phyloP scores from a whole-genome alignment of 164 flowering plant genomes.

The Annona squamosa region DNA sequence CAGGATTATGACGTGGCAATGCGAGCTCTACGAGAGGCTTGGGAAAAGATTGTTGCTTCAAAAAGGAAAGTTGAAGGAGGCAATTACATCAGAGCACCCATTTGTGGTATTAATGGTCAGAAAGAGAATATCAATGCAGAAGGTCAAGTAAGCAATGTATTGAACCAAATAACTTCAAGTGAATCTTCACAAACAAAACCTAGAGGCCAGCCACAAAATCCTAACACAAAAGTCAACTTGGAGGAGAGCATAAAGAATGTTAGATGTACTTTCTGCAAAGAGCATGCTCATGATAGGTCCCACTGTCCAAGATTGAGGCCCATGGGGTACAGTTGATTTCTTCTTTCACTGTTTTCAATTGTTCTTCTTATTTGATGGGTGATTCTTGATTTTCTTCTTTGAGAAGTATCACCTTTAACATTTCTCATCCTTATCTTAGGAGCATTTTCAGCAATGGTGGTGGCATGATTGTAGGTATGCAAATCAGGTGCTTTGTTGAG shows the following conservation, averaged over 20 bases:
- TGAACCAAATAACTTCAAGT: constrained; percentile 3
- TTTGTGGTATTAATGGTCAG: not conserved
- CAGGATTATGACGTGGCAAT: constrained; percentile 14
- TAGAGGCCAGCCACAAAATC: constrained; percentile 11
- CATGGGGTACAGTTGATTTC: constrained; percentile 3
- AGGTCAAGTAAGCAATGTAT: constrained; percentile 3
- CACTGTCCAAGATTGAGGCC: constrained; percentile 11
- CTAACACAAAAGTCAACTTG: constrained; percentile 1
- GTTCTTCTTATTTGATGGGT: not conserved
- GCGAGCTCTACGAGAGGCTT: constrained; percentile 35
- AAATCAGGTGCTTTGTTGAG: not conserved
- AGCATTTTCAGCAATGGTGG: constrained; percentile 5
- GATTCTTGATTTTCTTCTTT: not conserved
- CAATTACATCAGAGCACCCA: not conserved
- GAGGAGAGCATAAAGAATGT: constrained; percentile 7
- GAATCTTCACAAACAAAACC: constrained; percentile 7
- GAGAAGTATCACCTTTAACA: not conserved
- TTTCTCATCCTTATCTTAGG: not conserved
- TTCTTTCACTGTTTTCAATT: not conserved
- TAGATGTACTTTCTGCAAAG: constrained; percentile 9
- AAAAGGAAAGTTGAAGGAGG: constrained; percentile 44
- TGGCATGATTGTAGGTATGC: constrained; percentile 14
- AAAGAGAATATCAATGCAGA: constrained; percentile 2
- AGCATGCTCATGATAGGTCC: constrained; percentile 5
- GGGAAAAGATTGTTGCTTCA: constrained; percentile 42